Evolutionary conservation across 2,329 filamentous ascomycete genomes (phyloP).

Genomic region (Lasiodiplodia theobromae): DNA sequence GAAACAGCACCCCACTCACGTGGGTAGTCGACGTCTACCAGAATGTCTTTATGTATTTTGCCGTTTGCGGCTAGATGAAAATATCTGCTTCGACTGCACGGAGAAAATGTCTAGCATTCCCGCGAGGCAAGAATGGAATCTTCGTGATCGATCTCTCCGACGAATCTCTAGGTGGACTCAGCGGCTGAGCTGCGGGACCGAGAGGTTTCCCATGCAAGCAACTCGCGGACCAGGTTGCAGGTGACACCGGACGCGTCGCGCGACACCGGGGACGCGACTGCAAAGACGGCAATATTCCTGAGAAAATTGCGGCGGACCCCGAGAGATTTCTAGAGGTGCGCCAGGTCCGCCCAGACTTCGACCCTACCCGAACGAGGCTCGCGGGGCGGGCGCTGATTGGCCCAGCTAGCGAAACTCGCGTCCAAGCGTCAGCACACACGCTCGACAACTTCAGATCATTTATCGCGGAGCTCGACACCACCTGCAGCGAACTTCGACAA

Average conservation of each 20-base stretch:
- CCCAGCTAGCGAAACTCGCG: conserved; percentile 21
- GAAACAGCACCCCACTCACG: neutral
- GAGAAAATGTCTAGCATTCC: neutral
- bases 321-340: neutral
- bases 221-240: too few relatives aligned
- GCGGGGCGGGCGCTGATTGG: conserved; percentile 19
- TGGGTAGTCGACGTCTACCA: neutral
- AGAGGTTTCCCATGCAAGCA: neutral
- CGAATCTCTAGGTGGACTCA: neutral
- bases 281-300: neutral
- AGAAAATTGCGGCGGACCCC: neutral
- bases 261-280: neutral
- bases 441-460: conserved; percentile 30
- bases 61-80: neutral
- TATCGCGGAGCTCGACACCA: conserved; percentile 30
- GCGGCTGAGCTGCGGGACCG: neutral
- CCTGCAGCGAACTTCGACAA: conserved; percentile 31
- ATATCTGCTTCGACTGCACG: neutral
- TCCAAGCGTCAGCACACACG: conserved; percentile 28
- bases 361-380: conserved; percentile 27
- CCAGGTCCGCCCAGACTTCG: neutral
- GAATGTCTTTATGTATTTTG: neutral
- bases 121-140: neutral
- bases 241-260: neutral
- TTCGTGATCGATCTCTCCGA: neutral